Conservation (phyloP, 352 stramenopile species). For the Pythium aquatile region DNA sequence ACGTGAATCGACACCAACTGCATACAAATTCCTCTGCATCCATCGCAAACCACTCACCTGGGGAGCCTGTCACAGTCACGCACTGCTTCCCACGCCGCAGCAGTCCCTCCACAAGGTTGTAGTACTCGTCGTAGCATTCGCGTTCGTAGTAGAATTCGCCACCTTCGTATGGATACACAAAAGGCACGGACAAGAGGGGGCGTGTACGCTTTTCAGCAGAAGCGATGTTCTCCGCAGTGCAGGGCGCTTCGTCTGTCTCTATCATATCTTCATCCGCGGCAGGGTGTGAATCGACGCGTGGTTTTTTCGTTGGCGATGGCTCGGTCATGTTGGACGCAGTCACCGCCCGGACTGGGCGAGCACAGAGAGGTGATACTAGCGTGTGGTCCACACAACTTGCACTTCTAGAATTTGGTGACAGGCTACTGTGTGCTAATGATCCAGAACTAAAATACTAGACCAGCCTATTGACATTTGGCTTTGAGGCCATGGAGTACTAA, state of each 20-base stretch:
- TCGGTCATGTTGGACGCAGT: neutral
- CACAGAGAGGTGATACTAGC: no score
- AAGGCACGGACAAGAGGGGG: neutral
- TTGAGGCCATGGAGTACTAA: no score
- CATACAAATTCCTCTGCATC: no score
- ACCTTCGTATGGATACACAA: neutral
- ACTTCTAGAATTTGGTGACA: no score
- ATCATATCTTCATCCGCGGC: neutral
- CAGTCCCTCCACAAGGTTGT: neutral
- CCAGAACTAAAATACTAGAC: no score
- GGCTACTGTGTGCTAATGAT: no score
- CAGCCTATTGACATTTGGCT: no score
- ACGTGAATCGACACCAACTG: no score
- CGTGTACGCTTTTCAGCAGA: neutral
- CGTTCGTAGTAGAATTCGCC: neutral
- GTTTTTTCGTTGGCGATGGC: neutral
- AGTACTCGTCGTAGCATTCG: neutral
- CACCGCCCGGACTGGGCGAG: no score
- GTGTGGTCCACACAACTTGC: no score
- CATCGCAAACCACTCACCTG: neutral
- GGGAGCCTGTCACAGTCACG: neutral
- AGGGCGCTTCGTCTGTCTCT: neutral
- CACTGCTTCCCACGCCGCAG: neutral
- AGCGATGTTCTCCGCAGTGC: neutral
- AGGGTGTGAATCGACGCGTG: neutral